Evolutionary conservation across 2,329 filamentous ascomycete species (phyloP).

Genomic region (Lachnum nothofagi): DNA sequence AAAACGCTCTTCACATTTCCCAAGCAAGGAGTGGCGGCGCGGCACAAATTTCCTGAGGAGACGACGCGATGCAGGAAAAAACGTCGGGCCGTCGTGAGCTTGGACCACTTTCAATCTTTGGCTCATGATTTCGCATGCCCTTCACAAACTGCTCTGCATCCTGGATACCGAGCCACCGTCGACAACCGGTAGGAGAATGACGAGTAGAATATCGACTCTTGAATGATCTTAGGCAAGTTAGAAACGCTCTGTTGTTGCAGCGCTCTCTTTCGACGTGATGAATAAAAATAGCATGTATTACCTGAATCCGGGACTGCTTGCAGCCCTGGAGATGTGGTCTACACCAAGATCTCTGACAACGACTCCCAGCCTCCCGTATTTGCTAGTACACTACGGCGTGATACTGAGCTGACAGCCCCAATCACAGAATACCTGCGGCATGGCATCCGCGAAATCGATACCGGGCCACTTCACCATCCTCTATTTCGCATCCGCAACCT

Average conservation of each 20-base stretch:
- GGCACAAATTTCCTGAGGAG: conserved; percentile 5
- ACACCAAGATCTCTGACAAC: conserved; percentile 68
- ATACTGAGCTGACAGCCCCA: conserved; percentile 8
- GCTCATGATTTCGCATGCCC: not conserved
- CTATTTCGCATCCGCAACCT: conserved; percentile 73
- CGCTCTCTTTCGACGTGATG: conserved; percentile 29
- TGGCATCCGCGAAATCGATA: conserved; percentile 13
- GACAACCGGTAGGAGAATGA: too few species aligned
- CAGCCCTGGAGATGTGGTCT: conserved; percentile 51
- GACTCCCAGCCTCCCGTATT: conserved; percentile 5
- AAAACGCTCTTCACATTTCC: not conserved
- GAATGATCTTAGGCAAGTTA: not conserved
- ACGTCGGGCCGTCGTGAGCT: not conserved
- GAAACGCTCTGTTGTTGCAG: not conserved
- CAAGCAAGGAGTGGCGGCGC: too few species aligned
- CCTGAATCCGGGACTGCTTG: conserved; percentile 35
- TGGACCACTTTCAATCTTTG: not conserved
- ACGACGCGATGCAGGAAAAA: conserved; percentile 8
- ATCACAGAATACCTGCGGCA: conserved; percentile 7
- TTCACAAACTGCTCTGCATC: not conserved
- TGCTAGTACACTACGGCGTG: not conserved
- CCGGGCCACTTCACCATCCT: conserved; percentile 69
- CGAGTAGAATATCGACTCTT: not conserved
- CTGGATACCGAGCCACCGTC: not conserved
- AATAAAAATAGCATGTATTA: conserved; percentile 40